Evolutionary conservation across 768 basidiomycete species (phyloP), one percentile per base, ranked within the genome.

Genomic region (Xerocomellus amylosporus): DNA sequence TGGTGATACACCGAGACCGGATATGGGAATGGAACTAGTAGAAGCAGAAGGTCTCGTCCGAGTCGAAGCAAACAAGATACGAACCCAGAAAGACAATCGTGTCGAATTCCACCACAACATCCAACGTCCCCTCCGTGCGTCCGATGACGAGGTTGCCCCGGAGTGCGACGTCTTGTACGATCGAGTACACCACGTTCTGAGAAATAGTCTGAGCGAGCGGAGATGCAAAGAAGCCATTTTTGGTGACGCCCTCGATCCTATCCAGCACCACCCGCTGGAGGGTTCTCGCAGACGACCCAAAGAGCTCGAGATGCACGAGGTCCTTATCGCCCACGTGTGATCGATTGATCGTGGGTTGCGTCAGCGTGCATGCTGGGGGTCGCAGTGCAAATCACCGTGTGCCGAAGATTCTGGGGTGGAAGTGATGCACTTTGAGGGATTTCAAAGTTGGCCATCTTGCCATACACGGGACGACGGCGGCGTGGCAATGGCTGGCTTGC

Each of bases 191-290:
- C 47, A 65, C 54, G 17, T 41, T 63, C 3, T 17, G 56, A 5
- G 64, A 46, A 5, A 65, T 40, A 0, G n/a, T n/a, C n/a, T n/a
- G n/a, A n/a, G 42, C 50, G 10, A 55, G 52, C 1, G 66, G 40
- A 14, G 66, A 66, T 22, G 54, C 36, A 19, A 4, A 34, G 17
- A 65, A 54, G 5, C 64, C 61, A 2, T 43, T 12, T 37, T 63
- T 63, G 42, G 64, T 66, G 36, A 66, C 6, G 10, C 64, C 64
- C 12, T 54, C 44, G 52, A 65, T 37, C 14, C 42, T 19, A 5
- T 65, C 60, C 1, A 65, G 37, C 38, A 48, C 53, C 12, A 66
- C 64, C 4, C 47, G 52, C 43, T 65, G 61, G 45, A 65, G 64
- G 39, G 61, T 47, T 1, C 8, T 39, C 1, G 50, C 51, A 1